These are phyloP conservation scores for Vigna nakashimae DNA, from an alignment of 306 rosid species.

Conservation along the genomic window DNA sequence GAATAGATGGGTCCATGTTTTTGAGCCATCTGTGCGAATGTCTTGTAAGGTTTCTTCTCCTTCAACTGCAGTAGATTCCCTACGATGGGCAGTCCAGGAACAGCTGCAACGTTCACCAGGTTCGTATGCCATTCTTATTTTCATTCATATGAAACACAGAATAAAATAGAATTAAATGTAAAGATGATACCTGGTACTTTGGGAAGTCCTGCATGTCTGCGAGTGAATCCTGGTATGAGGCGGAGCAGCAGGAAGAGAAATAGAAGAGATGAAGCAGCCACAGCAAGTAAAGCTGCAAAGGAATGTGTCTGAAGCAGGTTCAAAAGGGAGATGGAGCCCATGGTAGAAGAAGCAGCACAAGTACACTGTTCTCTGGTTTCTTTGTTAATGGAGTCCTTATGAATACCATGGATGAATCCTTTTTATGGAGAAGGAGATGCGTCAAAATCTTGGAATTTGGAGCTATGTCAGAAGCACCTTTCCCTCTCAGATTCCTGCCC, in stretches of 20 bases:
- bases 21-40: slow-evolving; percentile 76
- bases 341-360: background rate
- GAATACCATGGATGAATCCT: background rate
- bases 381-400: no score
- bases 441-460: background rate
- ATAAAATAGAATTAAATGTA: background rate
- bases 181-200: slow-evolving; percentile 64
- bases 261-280: slow-evolving; percentile 60
- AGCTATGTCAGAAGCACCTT: background rate
- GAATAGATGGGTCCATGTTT: slow-evolving; percentile 80
- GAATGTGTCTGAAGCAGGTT: background rate
- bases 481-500: background rate
- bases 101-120: slow-evolving; percentile 53
- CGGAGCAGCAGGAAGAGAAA: slow-evolving; percentile 30
- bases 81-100: slow-evolving; percentile 79
- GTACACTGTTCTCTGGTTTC: background rate
- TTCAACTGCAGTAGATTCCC: slow-evolving; percentile 91
- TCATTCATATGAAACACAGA: background rate
- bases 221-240: background rate
- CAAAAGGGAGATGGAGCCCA: background rate
- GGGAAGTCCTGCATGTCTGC: slow-evolving; percentile 53
- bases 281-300: slow-evolving; percentile 38
- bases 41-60: slow-evolving; percentile 95
- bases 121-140: no score
- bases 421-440: background rate